A percentile compares a stretch with the other conserved stretches of the same genome.
Evolutionary conservation across 2,329 filamentous ascomycete species (phyloP).

Genomic region (Cercospora berteroae): DNA sequence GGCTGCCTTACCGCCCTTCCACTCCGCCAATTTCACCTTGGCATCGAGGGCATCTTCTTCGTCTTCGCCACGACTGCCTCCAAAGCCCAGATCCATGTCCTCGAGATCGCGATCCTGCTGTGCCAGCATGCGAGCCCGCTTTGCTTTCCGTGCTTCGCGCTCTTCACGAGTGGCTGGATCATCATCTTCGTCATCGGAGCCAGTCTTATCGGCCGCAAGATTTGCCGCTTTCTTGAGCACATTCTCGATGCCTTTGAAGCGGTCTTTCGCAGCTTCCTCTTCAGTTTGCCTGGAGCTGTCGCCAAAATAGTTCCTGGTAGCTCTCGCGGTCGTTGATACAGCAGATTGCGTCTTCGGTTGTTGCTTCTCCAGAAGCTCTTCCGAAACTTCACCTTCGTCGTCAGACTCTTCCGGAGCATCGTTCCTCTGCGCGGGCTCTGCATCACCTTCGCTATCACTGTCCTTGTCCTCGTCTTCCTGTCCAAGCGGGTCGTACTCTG

Average conservation of each 20-base stretch:
- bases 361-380: background rate
- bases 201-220: constrained; percentile 48
- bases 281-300: constrained; percentile 22
- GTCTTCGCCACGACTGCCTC: constrained; percentile 80
- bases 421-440: constrained; percentile 6
- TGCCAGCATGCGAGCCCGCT: constrained; percentile 64
- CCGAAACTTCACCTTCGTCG: constrained; percentile 1
- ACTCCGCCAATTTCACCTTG: constrained; percentile 66
- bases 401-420: background rate
- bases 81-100: constrained; percentile 94
- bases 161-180: constrained; percentile 46
- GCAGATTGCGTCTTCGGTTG: background rate
- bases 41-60: constrained; percentile 65
- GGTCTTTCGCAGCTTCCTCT: constrained; percentile 24
- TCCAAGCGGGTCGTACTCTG: constrained; percentile 60
- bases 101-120: constrained; percentile 75
- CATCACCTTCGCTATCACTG: constrained; percentile 38
- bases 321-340: constrained; percentile 1
- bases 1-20: constrained; percentile 55
- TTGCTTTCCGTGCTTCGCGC: constrained; percentile 65
- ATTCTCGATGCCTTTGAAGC: constrained; percentile 35
- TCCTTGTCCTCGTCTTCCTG: constrained; percentile 51
- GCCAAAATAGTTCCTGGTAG: constrained; percentile 41
- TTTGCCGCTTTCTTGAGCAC: constrained; percentile 68
- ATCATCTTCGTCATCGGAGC: constrained; percentile 46